Evolutionary conservation across 1,284 basidiomycete species (phyloP), one percentile per base, ranked within the genome.

Genomic region (Neonothopanus nambi): DNA sequence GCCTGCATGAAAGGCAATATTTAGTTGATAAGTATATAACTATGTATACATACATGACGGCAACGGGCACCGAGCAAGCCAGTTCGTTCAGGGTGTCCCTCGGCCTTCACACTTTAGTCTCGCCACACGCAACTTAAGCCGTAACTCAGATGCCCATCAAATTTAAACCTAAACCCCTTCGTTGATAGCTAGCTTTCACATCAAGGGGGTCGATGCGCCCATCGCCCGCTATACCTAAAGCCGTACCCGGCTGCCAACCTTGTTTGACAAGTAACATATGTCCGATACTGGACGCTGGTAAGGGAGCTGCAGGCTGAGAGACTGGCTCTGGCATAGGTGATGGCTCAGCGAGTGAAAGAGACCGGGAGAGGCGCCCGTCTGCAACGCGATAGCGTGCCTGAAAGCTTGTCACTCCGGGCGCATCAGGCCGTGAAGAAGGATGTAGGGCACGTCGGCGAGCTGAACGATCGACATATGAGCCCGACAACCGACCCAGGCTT

Each of bases 221-320:
- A 26, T 63, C 59, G 35, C 65, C 65, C 3, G 64, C 48, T 18
- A 65, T 57, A 12, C 85, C 87, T 13, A 90, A 76, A 5, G 75
- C 70, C 21, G 74, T 79, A 6, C 88, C 89, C 15, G 86, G 87
- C 23, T 73, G 68, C 88, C 89, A 91, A 1, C 88, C 87, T 67
- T 89, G 87, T 64, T 84, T 85, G 66, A 82, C 70, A 3, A 90
- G 72, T 40, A 91, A 70, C 37, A 71, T 76, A 61, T 86, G 82
- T 1, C 88, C 88, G 47, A 90, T 70, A 61, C 88, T 90, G n/a
- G 74, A 71, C 3, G 75, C 63, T 3, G 80, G 64, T 28, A 89
- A 64, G 2, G 81, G 78, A 5, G 64, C 61, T 18, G 79, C 66
- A 13, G 77, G 70, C 36, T 71, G 64, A 38, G 80, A 76, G 3